Percentiles rank a stretch among this genome's conserved stretches.
phyloP scores from a whole-genome alignment of 2,329 filamentous ascomycete genomes.

The Hypoxylon sp. region DNA sequence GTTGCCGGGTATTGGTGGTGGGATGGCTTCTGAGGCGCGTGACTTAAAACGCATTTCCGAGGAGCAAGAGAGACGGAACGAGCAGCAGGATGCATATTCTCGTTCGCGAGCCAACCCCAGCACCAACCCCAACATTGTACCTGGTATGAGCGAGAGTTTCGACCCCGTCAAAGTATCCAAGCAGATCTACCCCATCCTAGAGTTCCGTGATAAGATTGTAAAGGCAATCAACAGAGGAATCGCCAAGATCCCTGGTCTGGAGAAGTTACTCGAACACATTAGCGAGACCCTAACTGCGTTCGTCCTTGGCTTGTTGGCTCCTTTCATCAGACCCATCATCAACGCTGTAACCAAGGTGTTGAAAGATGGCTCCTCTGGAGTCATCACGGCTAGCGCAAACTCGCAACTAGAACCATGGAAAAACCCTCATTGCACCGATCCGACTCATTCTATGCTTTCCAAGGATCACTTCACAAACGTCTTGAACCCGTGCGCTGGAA shows the following conservation, averaged over 20 bases:
- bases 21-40: slow-evolving; percentile 76
- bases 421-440: slow-evolving; percentile 80
- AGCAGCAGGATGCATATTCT: slow-evolving; percentile 49
- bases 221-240: slow-evolving; percentile 87
- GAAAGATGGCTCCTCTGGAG: slow-evolving; percentile 85
- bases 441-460: slow-evolving; percentile 85
- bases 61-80: slow-evolving; percentile 66
- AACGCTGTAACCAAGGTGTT: slow-evolving; percentile 85
- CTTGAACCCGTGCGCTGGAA: slow-evolving; percentile 82
- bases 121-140: slow-evolving; percentile 72
- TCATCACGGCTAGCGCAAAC: slow-evolving; percentile 77
- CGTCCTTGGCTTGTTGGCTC: slow-evolving; percentile 89
- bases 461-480: slow-evolving; percentile 89
- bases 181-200: slow-evolving; percentile 94
- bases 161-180: slow-evolving; percentile 82
- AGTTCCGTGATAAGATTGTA: slow-evolving; percentile 95
- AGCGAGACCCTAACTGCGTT: slow-evolving; percentile 94
- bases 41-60: slow-evolving; percentile 75
- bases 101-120: slow-evolving; percentile 65
- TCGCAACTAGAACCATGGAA: slow-evolving; percentile 87
- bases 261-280: slow-evolving; percentile 92
- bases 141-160: slow-evolving; percentile 81
- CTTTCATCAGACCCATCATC: slow-evolving; percentile 93
- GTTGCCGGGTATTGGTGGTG: slow-evolving; percentile 78
- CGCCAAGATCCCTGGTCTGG: slow-evolving; percentile 91